phyloP scores from a whole-genome alignment of 805 yeast genomes.

The Metschnikowia picachoensis region DNA sequence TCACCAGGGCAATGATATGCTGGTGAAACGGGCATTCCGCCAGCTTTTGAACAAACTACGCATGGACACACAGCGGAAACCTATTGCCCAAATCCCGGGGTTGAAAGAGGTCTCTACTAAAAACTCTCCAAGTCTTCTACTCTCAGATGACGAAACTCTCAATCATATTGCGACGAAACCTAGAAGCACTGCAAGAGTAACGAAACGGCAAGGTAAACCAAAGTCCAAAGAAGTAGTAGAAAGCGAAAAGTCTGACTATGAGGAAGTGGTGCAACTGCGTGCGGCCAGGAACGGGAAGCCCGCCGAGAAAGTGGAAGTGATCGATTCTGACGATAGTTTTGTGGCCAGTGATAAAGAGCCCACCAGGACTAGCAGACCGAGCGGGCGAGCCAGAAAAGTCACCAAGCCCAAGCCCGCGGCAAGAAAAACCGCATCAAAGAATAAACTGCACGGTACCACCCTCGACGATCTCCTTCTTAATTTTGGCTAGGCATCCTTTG shows the following conservation, averaged over 20 bases:
- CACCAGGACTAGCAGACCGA: background rate
- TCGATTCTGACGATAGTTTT: constrained; percentile 7
- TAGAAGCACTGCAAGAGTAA: background rate
- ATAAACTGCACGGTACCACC: background rate
- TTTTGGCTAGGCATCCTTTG: constrained; percentile 5
- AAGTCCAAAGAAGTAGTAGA: background rate
- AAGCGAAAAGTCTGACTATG: background rate
- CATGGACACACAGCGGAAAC: constrained; percentile 10
- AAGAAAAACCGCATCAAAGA: constrained; percentile 1
- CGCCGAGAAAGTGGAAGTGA: background rate
- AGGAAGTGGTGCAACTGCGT: background rate
- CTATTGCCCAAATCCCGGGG: constrained; percentile 1
- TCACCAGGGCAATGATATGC: constrained; percentile 26
- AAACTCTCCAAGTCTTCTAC: background rate
- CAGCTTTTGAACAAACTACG: constrained; percentile 18
- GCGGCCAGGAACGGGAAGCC: background rate
- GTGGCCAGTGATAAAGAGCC: constrained; percentile 5
- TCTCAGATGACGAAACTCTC: background rate
- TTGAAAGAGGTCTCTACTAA: background rate
- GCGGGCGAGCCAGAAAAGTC: background rate
- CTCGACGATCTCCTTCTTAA: constrained; percentile 15
- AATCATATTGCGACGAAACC: background rate
- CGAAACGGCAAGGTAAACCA: background rate
- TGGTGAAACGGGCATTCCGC: constrained; percentile 14
- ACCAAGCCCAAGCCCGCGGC: background rate